Evolutionary conservation across 2,329 filamentous ascomycete genomes (phyloP).

Genomic region (Colletotrichum tanaceti): DNA sequence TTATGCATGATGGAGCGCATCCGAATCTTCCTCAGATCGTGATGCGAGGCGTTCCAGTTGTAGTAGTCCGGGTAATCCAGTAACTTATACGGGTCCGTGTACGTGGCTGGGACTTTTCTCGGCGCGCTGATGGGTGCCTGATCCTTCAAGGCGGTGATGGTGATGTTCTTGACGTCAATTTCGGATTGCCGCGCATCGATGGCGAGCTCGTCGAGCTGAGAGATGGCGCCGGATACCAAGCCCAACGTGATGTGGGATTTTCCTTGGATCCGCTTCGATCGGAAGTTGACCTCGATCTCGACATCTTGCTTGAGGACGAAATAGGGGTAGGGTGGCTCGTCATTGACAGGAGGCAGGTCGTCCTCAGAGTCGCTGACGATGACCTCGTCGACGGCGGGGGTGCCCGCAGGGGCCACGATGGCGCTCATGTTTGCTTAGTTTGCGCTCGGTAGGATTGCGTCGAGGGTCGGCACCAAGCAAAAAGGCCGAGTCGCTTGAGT

Average conservation of each 20-base stretch:
- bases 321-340: constrained; percentile 54
- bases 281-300: constrained; percentile 89
- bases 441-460: constrained; percentile 27
- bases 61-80: constrained; percentile 70
- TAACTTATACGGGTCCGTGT: constrained; percentile 74
- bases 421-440: constrained; percentile 36
- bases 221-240: constrained; percentile 59
- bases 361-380: constrained; percentile 45
- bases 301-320: constrained; percentile 86
- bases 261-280: constrained; percentile 78
- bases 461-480: constrained; percentile 22
- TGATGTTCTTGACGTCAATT: constrained; percentile 66
- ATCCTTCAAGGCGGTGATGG: constrained; percentile 57
- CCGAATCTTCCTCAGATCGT: constrained; percentile 78
- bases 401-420: constrained; percentile 32
- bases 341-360: constrained; percentile 49
- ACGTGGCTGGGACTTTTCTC: constrained; percentile 56
- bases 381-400: constrained; percentile 33
- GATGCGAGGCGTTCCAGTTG: constrained; percentile 77
- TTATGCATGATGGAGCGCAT: constrained; percentile 66
- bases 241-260: constrained; percentile 85
- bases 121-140: constrained; percentile 37
- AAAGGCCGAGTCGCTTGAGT: constrained; percentile 15
- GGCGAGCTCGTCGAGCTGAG: constrained; percentile 67
- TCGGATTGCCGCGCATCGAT: constrained; percentile 73